Conservation (phyloP, 73 alveolate genomes). For the Symbiodinium pilosum region DNA sequence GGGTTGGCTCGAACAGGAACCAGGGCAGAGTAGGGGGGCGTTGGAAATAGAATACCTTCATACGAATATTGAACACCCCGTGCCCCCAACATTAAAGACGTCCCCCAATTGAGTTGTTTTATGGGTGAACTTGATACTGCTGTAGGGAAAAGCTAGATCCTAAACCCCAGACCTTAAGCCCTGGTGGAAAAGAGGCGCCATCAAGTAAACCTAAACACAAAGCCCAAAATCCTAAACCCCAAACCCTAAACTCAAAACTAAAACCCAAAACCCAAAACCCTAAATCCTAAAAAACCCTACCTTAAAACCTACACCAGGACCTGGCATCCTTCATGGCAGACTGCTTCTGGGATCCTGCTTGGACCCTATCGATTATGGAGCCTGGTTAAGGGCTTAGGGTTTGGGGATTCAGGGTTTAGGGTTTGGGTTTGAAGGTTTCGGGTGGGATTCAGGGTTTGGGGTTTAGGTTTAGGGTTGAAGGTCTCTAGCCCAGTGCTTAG, state of each 20-base stretch:
- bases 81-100: background rate
- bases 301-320: background rate
- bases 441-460: too few relatives aligned
- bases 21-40: too few relatives aligned
- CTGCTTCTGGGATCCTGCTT: constrained; percentile 94
- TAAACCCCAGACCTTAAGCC: background rate
- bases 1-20: background rate
- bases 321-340: constrained; percentile 94
- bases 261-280: background rate
- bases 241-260: background rate
- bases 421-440: too few relatives aligned
- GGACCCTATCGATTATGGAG: background rate
- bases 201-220: too few relatives aligned
- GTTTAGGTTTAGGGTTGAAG: too few relatives aligned
- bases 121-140: background rate
- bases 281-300: background rate
- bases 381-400: background rate
- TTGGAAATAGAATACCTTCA: background rate
- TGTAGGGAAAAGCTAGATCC: background rate
- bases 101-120: background rate
- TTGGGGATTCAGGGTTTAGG: background rate
- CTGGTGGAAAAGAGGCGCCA: too few relatives aligned
- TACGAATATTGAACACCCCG: background rate
- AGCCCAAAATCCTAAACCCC: background rate
- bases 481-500: background rate